Conservation (phyloP, 176 grass and related monocot species). For the Phragmites australis region DNA sequence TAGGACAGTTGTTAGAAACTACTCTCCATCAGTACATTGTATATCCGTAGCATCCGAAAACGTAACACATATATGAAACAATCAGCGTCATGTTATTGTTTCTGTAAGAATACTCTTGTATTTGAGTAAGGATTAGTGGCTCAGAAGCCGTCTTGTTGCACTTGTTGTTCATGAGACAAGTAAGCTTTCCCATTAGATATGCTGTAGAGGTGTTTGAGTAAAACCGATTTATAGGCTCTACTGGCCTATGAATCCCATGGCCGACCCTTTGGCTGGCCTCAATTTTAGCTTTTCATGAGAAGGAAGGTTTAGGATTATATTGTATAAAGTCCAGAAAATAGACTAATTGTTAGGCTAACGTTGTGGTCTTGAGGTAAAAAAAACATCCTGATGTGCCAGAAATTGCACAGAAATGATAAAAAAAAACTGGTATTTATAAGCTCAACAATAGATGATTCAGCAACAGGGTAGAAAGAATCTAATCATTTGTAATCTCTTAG, state of each 20-base stretch:
- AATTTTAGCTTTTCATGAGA: not conserved
- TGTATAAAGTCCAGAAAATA: not conserved
- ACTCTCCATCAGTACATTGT: not conserved
- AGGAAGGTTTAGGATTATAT: not conserved
- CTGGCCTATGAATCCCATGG: not conserved
- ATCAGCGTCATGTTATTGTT: not conserved
- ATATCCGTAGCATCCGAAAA: not conserved
- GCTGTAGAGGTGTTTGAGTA: not conserved
- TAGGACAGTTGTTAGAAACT: not conserved
- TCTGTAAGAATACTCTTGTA: not conserved
- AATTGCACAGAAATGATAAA: not conserved
- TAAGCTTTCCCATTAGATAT: not conserved
- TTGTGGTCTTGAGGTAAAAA: not conserved
- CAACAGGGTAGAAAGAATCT: conserved; percentile 1
- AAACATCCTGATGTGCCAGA: not conserved
- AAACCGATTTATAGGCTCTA: not conserved
- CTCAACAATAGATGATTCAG: not conserved
- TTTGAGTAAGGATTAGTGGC: not conserved
- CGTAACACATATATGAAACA: not conserved
- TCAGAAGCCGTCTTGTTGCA: not conserved
- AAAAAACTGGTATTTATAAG: not conserved
- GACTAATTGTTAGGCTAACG: not conserved
- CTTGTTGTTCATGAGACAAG: not conserved
- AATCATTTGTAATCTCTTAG: conserved; percentile 3
- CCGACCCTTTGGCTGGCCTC: not conserved